Base-by-base conservation (phyloP, 2,329 filamentous ascomycete species). In the Pseudogymnoascus sp. region DNA sequence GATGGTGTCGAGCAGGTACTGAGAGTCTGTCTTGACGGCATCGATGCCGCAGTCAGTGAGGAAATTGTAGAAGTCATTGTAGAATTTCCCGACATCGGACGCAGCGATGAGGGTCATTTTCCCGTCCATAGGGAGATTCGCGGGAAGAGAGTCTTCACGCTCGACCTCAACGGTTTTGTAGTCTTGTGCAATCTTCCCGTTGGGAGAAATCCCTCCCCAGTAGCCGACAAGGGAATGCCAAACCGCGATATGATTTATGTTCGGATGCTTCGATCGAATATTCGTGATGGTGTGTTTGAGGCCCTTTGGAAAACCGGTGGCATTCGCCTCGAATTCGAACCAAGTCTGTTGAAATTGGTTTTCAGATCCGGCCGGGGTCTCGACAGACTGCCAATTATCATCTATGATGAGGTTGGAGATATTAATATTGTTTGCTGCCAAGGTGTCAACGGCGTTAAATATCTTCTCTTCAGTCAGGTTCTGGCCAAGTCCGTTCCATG, bases 401-500 rank as follows among this genome's bases (percentile, higher is more conserved):
- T 99, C 94, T 65, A 99, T 96, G 65, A 97, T 96, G 2, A 99
- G 80, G 69, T 87, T 96, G 0, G 86, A 87, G 52, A 97, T 81
- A 43, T 88, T 86, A 70, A 99, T 90, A 0, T 87, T 83, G 62
- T 89, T 82, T 31, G 85, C 78, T 4, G 86, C 82, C 10, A 99
- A 77, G 1, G 82, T 80, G 63, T 91, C 84, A 0, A 97, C 78
- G 1, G 92, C 91, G 41, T 85, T 74, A 11, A 92, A 78, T 12
- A 99, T 83, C 69, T 91, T 95, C 19, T 90, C 80, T 64, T 93
- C 90, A 0, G 87, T 94, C 35, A 99, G 79, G 49, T 87, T 78
- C 69, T 95, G 91, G 0, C 94, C 94, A 0, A 99, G 79, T 0
- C 87, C 89, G 71, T 97, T 99, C 94, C 94, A 99, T 0, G 94